Base-by-base conservation (phyloP, 2,329 filamentous ascomycete species). In the Fusarium bulbicola region DNA sequence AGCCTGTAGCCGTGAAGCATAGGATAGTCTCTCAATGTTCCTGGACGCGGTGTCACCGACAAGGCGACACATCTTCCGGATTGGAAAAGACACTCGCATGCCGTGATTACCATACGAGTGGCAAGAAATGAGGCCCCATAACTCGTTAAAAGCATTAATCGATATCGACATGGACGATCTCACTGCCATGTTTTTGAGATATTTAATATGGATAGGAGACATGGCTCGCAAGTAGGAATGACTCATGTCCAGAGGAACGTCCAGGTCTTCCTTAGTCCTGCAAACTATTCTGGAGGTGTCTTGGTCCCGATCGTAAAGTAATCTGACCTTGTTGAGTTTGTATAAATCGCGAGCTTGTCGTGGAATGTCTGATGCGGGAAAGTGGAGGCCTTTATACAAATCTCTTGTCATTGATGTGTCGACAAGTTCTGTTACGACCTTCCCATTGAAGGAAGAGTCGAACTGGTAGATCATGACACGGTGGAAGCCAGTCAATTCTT, bases 151-250 rank as follows among this genome's bases (percentile, higher is more conserved):
- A 0, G 93, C 93, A 72, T 94, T 96, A 78, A 97, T 93, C 3
- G 94, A 97, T 68, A 97, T 95, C 1, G 94, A 97, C 94, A 97
- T 97, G 72, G 94, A 97, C 0, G 94, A 94, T n/a, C 94, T 90
- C 1, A 97, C 94, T 13, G 91, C 92, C 95, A 97, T 97, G 79
- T 97, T 95, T 11, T 85, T 88, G 7, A 97, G 85, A 76, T 97
- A 97, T 78, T 97, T 97, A 61, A 97, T 81, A 78, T 96, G 94
- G 46, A 97, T 95, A 0, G 95, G 94, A 2, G 94, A 97, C 90
- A 97, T 97, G 70, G 95, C 94, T 60, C 95, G 90, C 4, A 97
- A 87, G 78, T 97, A 96, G 1, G 92, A 89, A 77, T 96, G 92
- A 3, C 93, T 96, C 80, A 97, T 90, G 79, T 97, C 94, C 8